These are phyloP conservation scores for Lathyrus oleraceus DNA, from an alignment of 306 rosid species.

Conservation along the genomic window DNA sequence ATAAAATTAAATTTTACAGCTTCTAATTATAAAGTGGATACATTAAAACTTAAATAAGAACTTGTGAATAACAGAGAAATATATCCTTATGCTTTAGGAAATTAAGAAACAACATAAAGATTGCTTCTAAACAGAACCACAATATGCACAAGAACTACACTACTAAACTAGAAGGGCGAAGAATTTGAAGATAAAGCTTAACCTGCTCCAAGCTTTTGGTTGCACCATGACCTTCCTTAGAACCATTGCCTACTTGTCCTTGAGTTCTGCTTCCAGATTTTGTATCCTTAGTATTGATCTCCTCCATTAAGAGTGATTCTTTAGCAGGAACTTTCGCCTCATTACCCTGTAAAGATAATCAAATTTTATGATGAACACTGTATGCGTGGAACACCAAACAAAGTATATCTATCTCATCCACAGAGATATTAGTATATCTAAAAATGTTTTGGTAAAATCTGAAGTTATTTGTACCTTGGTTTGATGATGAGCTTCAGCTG, in stretches of 20 bases:
- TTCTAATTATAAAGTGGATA: conserved; percentile 11
- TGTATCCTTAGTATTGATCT: conserved; percentile 31
- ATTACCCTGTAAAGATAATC: conserved; percentile 21
- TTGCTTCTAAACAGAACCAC: conserved; percentile 15
- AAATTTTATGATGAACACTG: conserved; percentile 16
- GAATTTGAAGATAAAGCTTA: conserved; percentile 30
- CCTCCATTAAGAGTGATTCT: conserved; percentile 37
- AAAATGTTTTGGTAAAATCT: conserved; percentile 11
- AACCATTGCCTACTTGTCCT: conserved; percentile 28
- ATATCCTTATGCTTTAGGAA: not conserved
- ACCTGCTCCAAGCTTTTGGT: conserved; percentile 35
- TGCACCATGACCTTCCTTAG: conserved; percentile 32
- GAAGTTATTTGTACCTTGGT: conserved; percentile 47
- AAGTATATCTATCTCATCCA: conserved; percentile 1
- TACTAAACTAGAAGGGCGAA: not conserved
- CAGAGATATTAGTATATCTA: not conserved
- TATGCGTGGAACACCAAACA: conserved; percentile 6
- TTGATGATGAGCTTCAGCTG: conserved; percentile 45
- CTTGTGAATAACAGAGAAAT: conserved; percentile 10
- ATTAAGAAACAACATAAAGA: not conserved
- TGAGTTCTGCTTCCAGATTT: conserved; percentile 29
- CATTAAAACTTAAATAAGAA: conserved; percentile 13
- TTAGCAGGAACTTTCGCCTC: conserved; percentile 30
- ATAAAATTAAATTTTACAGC: not conserved
- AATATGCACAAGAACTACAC: conserved; percentile 12